Evolutionary conservation across 371 early-diverging fungal species (phyloP).

Genomic region (Parasitella parasitica): DNA sequence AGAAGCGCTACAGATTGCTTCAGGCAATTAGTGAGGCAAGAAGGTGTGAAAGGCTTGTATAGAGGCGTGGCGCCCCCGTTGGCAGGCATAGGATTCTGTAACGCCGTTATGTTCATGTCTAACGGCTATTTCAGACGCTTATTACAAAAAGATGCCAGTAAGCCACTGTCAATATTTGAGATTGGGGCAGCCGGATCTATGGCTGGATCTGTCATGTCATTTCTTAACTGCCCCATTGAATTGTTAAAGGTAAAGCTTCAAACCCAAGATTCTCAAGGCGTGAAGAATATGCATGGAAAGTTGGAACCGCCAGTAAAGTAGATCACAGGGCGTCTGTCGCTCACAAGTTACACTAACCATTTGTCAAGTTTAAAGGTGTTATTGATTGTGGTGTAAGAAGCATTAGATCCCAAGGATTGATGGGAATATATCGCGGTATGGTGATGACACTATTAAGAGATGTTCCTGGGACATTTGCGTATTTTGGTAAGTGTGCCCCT

Average conservation of each 20-base stretch:
- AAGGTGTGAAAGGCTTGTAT: slow-evolving; percentile 80
- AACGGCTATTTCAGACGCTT: slow-evolving; percentile 75
- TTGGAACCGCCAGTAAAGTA: slow-evolving; percentile 50
- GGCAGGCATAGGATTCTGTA: slow-evolving; percentile 86
- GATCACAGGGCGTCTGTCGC: not conserved
- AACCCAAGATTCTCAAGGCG: slow-evolving; percentile 62
- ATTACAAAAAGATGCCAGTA: slow-evolving; percentile 54
- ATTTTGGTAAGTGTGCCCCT: slow-evolving; percentile 80
- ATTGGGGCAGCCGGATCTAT: slow-evolving; percentile 75
- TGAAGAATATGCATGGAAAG: slow-evolving; percentile 33
- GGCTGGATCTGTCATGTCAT: slow-evolving; percentile 84
- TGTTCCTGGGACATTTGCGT: slow-evolving; percentile 80
- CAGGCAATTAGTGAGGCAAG: slow-evolving; percentile 63
- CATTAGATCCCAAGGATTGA: slow-evolving; percentile 63
- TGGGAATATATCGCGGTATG: slow-evolving; percentile 82
- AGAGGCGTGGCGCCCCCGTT: slow-evolving; percentile 84
- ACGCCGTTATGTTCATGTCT: slow-evolving; percentile 84
- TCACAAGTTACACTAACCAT: not conserved
- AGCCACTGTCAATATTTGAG: slow-evolving; percentile 53
- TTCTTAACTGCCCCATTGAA: slow-evolving; percentile 85
- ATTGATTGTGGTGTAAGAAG: slow-evolving; percentile 77
- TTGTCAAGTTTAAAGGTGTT: slow-evolving; percentile 65
- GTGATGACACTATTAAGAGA: slow-evolving; percentile 81
- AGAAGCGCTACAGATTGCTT: slow-evolving; percentile 75
- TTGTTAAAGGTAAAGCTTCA: slow-evolving; percentile 85